These are phyloP conservation scores for Ophiostoma piceae DNA, from an alignment of 2,329 filamentous ascomycete species.

Conservation along the genomic window DNA sequence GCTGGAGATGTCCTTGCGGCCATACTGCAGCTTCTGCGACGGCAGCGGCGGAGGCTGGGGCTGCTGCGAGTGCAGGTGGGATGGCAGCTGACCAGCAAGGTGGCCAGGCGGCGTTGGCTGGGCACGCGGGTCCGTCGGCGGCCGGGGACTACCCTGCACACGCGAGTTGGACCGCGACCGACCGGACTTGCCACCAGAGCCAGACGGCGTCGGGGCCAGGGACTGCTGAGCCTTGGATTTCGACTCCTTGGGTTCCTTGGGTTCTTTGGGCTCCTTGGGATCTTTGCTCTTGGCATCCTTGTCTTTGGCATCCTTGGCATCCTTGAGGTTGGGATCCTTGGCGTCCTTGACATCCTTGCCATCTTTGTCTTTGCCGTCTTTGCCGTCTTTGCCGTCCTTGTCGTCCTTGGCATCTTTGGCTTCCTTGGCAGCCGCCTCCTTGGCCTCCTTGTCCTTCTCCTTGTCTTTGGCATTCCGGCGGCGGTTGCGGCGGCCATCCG, in stretches of 20 bases:
- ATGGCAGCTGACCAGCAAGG: neutral
- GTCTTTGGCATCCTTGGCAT: conserved; percentile 34
- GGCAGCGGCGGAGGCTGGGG: neutral
- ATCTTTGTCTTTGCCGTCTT: conserved; percentile 33
- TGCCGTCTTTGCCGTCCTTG: conserved; percentile 33
- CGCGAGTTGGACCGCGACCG: conserved; percentile 54
- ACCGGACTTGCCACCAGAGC: conserved; percentile 36
- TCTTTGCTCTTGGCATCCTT: conserved; percentile 31
- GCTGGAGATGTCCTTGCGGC: conserved; percentile 10
- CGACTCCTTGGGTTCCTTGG: conserved; percentile 31
- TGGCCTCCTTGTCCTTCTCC: conserved; percentile 37
- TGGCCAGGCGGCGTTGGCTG: conserved; percentile 18
- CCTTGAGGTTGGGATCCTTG: conserved; percentile 37
- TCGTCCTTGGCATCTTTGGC: conserved; percentile 27
- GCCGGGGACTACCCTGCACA: conserved; percentile 32
- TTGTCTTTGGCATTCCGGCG: conserved; percentile 39
- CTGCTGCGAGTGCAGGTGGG: neutral
- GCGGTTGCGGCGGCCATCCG: conserved; percentile 34
- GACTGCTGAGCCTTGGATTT: conserved; percentile 16
- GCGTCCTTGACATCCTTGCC: neutral
- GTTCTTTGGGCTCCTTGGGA: conserved; percentile 27
- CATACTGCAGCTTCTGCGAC: conserved; percentile 8
- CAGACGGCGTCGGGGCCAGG: conserved; percentile 41
- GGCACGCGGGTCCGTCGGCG: conserved; percentile 11
- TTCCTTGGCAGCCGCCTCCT: conserved; percentile 23